phyloP scores from a whole-genome alignment of 2,329 filamentous ascomycete species.

The Colletotrichum filicis region DNA sequence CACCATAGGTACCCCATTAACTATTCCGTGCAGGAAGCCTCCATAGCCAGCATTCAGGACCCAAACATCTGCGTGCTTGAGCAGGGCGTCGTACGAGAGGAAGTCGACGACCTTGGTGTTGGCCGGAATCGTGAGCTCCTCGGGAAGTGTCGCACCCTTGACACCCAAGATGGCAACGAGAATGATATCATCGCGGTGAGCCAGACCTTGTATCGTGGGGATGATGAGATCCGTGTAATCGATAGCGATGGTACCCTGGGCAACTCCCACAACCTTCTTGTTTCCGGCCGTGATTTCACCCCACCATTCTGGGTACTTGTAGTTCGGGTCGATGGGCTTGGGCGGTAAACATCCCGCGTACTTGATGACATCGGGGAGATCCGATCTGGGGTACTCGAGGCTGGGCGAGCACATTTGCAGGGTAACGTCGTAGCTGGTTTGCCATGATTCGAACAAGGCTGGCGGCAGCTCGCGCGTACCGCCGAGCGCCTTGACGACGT shows the following conservation, averaged over 20 bases:
- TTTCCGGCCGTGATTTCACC: slow-evolving; percentile 47
- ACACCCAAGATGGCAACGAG: slow-evolving; percentile 46
- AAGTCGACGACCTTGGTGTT: slow-evolving; percentile 60
- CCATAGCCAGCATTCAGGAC: slow-evolving; percentile 62
- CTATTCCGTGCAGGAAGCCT: slow-evolving; percentile 55
- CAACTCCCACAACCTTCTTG: slow-evolving; percentile 56
- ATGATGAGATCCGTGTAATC: slow-evolving; percentile 54
- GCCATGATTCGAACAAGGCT: slow-evolving; percentile 42
- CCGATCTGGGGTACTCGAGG: slow-evolving; percentile 51
- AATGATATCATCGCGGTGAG: slow-evolving; percentile 50
- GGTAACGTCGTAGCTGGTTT: slow-evolving; percentile 45
- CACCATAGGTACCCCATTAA: slow-evolving; percentile 59
- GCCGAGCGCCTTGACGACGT: slow-evolving; percentile 43
- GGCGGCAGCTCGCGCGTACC: slow-evolving; percentile 38
- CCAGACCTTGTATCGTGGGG: slow-evolving; percentile 56
- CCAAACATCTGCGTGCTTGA: slow-evolving; percentile 56
- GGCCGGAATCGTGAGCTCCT: slow-evolving; percentile 44
- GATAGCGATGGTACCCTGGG: slow-evolving; percentile 57
- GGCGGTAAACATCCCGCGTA: slow-evolving; percentile 55
- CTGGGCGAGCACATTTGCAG: slow-evolving; percentile 51
- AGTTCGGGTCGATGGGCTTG: slow-evolving; percentile 42
- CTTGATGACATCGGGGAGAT: slow-evolving; percentile 49
- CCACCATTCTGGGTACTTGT: slow-evolving; percentile 57
- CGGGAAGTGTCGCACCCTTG: slow-evolving; percentile 39
- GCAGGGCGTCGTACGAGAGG: slow-evolving; percentile 58